Base-by-base conservation (phyloP, 2,329 filamentous ascomycete genomes). In the Colletotrichum tropicicola region DNA sequence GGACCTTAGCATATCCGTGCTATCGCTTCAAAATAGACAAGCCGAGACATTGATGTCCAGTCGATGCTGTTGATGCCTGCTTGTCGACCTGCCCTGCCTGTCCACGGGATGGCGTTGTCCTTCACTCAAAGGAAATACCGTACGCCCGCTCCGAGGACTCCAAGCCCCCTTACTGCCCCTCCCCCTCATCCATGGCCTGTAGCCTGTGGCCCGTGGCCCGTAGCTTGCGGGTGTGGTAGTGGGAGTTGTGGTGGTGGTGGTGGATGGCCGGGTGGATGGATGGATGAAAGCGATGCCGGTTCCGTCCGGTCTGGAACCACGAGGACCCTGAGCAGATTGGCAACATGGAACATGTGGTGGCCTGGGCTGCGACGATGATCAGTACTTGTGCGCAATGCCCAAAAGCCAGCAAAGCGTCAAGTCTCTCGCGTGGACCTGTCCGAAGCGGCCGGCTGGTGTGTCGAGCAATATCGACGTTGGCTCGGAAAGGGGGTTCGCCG, bases 21-120 rank as follows among this genome's bases (percentile, higher is more conserved):
- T 61, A 55, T 65, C 37, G 37, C 35, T 55, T 54, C 28, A 41
- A 45, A 51, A 51, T 61, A 56, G 43, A 51, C 7, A 43, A 51
- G 10, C 23, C 43, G 49, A 61, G 43, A 56, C 48, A 19, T 12
- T 25, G 28, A 39, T 37, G 10, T 19, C 28, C 21, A 15, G 27
- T 53, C 10, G 10, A 17, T 30, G 32, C 17, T 25, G 9, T 21
- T 44, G 28, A n/a, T 19, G 19, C 51, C 21, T 56, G 53, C 17
- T 39, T 39, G 15, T 27, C n/a, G 15, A 39, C 43, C 28, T 47
- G 43, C 54, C 41, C 19, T 25, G 41, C 49, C 49, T 35, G 27
- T 61, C 27, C 44, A 54, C 21, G 41, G 25, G 27, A 52, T 35
- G n/a, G 52, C 28, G 23, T n/a, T 30, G 37, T 17, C 53, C 28